phyloP scores from a whole-genome alignment of 352 stramenopile genomes.

The Globisporangium alternatum region DNA sequence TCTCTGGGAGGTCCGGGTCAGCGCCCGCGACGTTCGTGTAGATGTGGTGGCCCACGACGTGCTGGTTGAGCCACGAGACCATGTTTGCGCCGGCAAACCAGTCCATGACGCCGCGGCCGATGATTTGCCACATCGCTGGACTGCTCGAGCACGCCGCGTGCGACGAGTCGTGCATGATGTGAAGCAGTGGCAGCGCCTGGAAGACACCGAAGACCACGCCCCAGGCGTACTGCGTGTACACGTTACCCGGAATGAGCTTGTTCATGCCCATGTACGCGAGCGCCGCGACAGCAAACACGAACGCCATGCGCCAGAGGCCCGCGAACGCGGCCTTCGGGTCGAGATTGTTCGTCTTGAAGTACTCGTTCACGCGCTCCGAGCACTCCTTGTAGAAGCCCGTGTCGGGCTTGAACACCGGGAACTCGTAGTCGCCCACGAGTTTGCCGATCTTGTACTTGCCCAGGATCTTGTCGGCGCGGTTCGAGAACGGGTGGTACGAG shows the following conservation, averaged over 20 bases:
- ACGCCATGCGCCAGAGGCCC: constrained; percentile 84
- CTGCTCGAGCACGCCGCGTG: constrained; percentile 88
- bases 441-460: constrained; percentile 85
- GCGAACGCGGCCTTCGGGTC: constrained; percentile 80
- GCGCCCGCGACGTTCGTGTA: constrained; percentile 94
- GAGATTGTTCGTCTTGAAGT: constrained; percentile 89
- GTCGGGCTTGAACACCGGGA: constrained; percentile 89
- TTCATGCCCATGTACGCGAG: constrained; percentile 81
- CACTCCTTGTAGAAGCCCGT: constrained; percentile 90
- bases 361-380: constrained; percentile 76
- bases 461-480: constrained; percentile 77
- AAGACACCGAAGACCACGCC: constrained; percentile 85
- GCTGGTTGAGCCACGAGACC: constrained; percentile 94
- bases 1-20: constrained; percentile 92
- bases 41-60: constrained; percentile 95
- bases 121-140: constrained; percentile 67
- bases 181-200: constrained; percentile 88
- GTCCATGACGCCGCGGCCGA: constrained; percentile 84
- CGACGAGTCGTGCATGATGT: constrained; percentile 93
- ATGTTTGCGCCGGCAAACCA: constrained; percentile 91
- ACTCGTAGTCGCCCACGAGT: constrained; percentile 77
- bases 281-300: constrained; percentile 69
- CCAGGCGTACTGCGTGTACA: constrained; percentile 64
- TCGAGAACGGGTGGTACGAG: constrained; percentile 90
- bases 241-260: constrained; percentile 46